Evolutionary conservation across 2,329 filamentous ascomycete species (phyloP).

Genomic region (Eurotiales sp.): DNA sequence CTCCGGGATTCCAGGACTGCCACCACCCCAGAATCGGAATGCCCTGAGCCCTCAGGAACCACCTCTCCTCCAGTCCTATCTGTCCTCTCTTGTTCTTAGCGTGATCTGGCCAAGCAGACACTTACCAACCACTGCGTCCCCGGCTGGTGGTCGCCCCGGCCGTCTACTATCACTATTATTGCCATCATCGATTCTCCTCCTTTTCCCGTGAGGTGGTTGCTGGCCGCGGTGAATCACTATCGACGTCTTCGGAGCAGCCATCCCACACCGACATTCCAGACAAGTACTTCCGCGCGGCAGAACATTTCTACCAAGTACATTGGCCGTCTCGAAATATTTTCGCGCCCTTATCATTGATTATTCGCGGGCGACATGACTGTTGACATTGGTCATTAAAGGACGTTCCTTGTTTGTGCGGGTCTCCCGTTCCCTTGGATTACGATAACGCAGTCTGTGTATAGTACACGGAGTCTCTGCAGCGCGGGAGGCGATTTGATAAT

Average conservation of each 20-base stretch:
- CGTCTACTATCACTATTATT: neutral
- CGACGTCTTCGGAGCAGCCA: neutral
- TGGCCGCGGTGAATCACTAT: neutral
- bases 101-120: too few species aligned
- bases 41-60: too few species aligned
- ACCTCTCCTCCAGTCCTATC: too few species aligned
- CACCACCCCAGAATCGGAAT: too few species aligned
- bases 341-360: neutral
- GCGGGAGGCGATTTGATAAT: too few species aligned
- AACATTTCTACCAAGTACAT: neutral
- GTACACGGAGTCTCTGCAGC: neutral
- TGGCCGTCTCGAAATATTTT: neutral
- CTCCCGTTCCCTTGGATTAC: neutral
- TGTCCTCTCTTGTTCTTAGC: too few species aligned
- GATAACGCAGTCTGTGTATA: neutral
- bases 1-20: too few species aligned
- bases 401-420: slow-evolving; percentile 2
- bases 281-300: neutral
- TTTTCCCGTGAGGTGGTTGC: neutral
- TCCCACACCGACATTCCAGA: slow-evolving; percentile 7
- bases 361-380: slow-evolving; percentile 2
- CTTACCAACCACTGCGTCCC: too few species aligned
- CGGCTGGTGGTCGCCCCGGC: neutral
- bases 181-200: neutral
- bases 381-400: slow-evolving; percentile 2